Evolutionary conservation across 306 rosid genomes (phyloP), one percentile per base, ranked within the genome.

Genomic region (Malus fusca): DNA sequence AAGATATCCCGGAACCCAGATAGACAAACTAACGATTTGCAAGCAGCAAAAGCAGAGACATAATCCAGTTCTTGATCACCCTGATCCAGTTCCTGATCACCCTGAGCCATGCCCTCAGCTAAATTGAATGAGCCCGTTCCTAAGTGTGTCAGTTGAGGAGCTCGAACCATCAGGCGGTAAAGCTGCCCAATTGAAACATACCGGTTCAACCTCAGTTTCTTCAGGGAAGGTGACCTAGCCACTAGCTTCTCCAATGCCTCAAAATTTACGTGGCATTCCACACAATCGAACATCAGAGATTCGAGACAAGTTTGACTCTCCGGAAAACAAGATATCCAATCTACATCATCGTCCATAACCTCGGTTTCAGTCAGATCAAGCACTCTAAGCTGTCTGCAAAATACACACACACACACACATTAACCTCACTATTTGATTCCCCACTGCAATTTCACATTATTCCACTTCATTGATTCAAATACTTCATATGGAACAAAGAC

Each of bases 201-300:
- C 8, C 84, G 80, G 70, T 89, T 93, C 88, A 89, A 78, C 52
- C 90, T 72, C 44, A 93, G 96, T 80, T 88, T 93, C 88, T 83
- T 91, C 87, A 93, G 85, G 5, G 14, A 72, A 59, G 97, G 97
- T 3, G 98, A 93, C 88, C 98, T 84, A 40, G 82, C 82, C 83
- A 89, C 98, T 55, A 93, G 79, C 79, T 81, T 74, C 84, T 93
- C 98, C 93, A 93, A 88, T 12, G 98, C 95, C 77, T 84, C 91
- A 1, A 91, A 89, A 84, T 87, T 88, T 64, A 89, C 51, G 4
- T 77, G 85, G 65, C 80, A 74, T 14, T 89, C 97, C 15, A 91
- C 87, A 63, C 97, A 93, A 35, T 90, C 96, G 19, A 93, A 90
- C 55, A 74, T 87, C 82, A 93, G 86, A 66, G 96, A 91, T 78